A percentile compares a stretch with the other conserved stretches of the same genome.
phyloP scores from a whole-genome alignment of 192 early-diverging fungal species.

The Backusella westeae region DNA sequence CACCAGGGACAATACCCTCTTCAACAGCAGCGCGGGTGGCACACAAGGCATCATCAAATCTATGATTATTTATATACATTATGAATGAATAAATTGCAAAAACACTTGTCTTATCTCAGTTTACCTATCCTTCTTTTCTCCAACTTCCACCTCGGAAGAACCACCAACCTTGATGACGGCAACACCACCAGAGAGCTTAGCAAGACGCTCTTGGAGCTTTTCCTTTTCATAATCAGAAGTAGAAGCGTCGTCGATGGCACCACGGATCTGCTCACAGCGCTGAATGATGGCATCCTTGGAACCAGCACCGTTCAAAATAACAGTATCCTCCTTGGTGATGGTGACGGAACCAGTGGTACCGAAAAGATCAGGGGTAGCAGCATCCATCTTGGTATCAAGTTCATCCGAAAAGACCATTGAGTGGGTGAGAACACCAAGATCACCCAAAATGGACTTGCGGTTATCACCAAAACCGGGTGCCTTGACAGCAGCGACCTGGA shows the following conservation, averaged over 20 bases:
- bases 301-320: conserved; percentile 94
- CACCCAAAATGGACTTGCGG: conserved; percentile 96
- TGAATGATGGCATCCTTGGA: conserved; percentile 83
- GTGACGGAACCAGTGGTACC: conserved; percentile 84
- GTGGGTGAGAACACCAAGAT: conserved; percentile 95
- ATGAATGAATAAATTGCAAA: too few relatives aligned
- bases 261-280: conserved; percentile 96
- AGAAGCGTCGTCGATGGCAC: conserved; percentile 73
- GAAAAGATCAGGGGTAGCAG: conserved; percentile 84
- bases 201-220: conserved; percentile 98
- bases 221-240: conserved; percentile 97
- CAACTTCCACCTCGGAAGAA: conserved; percentile 96
- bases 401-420: conserved; percentile 96
- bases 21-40: conserved; percentile 99
- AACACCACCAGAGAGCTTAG: conserved; percentile 95
- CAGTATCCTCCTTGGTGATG: conserved; percentile 98
- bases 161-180: conserved; percentile 99
- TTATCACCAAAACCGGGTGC: conserved; percentile 99
- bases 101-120: not conserved
- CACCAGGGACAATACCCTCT: conserved; percentile 99
- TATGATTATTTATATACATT: not conserved
- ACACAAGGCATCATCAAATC: conserved; percentile 94
- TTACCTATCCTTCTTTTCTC: conserved; percentile 98
- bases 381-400: conserved; percentile 94
- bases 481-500: conserved; percentile 96